Base-by-base conservation (phyloP, 2,329 filamentous ascomycete genomes). In the Keithomyces neogunnii region DNA sequence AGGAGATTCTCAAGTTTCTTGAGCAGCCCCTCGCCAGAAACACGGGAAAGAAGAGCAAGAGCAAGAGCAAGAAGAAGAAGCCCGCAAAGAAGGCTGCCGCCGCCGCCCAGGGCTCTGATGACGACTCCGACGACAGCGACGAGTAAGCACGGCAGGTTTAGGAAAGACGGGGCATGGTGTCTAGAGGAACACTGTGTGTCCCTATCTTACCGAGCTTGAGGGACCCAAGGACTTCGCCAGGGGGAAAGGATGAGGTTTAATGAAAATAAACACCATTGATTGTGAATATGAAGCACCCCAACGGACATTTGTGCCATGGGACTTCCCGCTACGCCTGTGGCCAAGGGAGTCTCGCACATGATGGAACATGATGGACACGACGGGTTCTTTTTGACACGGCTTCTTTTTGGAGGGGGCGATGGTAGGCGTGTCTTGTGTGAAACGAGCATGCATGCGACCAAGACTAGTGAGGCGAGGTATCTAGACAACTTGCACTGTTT, bases 1-100 rank as follows among this genome's bases (percentile, higher is more conserved):
- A 95, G 75, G 92, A 97, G 74, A 80, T 99, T 59, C 83, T 97
- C 62, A 89, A 93, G 78, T 92, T 97, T 58, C 80, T 99, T 48
- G 90, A 93, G 73, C 88, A 88, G 70, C 92, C 92, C 33, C 73
- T 96, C 62, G 77, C 85, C 59, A 89, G 88, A 73, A 88, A 88
- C 74, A 90, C 91, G 69, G 91, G 89, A 67, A 89, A 89, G 77
- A 93, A 90, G 79, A 95, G 91, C 82, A 90, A 88, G 80, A 83
- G 86, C 77, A 87, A 86, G 72, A 86, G 33, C 33, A 35, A 87
- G 80, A 85, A 85, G 81, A 82, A 81, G 72, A 76, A 80, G 65
- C 66, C 73, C 32, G 69, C 68, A 59, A 74, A 77, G 67, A 74
- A 74, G 70, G 65, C 69, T 49, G 68, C 63, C 11, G 65, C 61